These are phyloP conservation scores for Coprinopsis sp. DNA, from an alignment of 768 basidiomycete genomes.

Conservation along the genomic window DNA sequence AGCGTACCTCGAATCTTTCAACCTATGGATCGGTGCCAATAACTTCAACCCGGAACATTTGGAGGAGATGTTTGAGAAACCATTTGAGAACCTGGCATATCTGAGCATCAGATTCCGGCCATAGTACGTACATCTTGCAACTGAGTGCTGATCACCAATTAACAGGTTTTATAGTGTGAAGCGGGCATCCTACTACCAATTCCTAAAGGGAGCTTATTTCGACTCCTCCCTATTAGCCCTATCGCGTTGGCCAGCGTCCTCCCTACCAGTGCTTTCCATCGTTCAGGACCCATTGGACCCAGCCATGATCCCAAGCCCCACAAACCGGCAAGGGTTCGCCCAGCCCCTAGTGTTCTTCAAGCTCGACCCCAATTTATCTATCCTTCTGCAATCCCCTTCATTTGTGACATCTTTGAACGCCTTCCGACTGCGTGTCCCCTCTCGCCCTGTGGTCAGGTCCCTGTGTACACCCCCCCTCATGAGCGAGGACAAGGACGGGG, in stretches of 20 bases:
- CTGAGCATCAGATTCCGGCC: constrained; percentile 76
- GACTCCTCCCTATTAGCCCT: constrained; percentile 65
- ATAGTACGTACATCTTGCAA: constrained; percentile 50
- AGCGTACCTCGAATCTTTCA: constrained; percentile 44
- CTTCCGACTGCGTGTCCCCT: constrained; percentile 70
- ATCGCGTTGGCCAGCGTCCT: constrained; percentile 52
- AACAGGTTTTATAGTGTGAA: constrained; percentile 44
- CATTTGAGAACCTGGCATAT: constrained; percentile 40
- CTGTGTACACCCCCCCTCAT: constrained; percentile 21
- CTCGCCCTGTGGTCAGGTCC: constrained; percentile 49
- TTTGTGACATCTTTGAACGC: constrained; percentile 50
- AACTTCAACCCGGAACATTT: constrained; percentile 81
- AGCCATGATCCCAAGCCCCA: constrained; percentile 16
- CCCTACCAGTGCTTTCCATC: constrained; percentile 49
- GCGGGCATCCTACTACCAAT: constrained; percentile 75
- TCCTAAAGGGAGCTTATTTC: constrained; percentile 85
- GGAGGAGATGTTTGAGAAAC: constrained; percentile 54
- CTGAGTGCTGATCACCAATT: constrained; percentile 2
- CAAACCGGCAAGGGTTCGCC: constrained; percentile 47
- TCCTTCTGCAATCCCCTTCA: constrained; percentile 39
- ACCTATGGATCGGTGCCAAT: constrained; percentile 66
- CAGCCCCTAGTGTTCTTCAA: constrained; percentile 87
- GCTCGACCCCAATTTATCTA: constrained; percentile 46
- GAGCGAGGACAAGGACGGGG: constrained; percentile 5
- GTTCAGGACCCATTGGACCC: constrained; percentile 60